Base-by-base conservation (phyloP, 768 basidiomycete species). In the Lentinus tigrinus region DNA sequence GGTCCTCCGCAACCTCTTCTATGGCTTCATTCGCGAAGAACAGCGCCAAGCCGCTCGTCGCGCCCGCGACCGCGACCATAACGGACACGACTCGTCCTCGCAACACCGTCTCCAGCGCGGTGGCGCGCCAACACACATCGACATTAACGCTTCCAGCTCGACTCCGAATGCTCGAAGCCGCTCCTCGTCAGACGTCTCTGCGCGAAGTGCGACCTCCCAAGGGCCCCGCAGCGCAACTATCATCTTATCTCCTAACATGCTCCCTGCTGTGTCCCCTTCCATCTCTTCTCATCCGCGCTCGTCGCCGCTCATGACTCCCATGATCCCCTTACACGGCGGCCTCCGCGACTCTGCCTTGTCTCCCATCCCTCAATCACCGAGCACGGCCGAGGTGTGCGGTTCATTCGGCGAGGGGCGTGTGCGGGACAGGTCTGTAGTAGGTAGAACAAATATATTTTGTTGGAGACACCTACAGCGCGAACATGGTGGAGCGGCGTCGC, bases 1-100 rank as follows among this genome's bases (percentile, higher is more conserved):
- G 92, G 84, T 93, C 1, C 72, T 96, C 21, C 81, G 88, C 27
- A 96, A 95, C 69, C 73, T 97, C 14, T 97, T 96, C 72, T 69
- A 84, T 31, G 85, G 83, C 3, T 93, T 94, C 67, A 80, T 93
- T 50, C 78, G 78, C 11, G 91, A 91, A 66, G 84, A 91, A 62
- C 79, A 85, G 57, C 78, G 77, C 24, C 57, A 65, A 42, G 42
- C 68, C 40, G 34, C 73, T 48, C 62, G 68, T 16, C 68, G 66
- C 34, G 44, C 61, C 9, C 63, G 67, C 9, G 65, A 67, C 2
- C 54, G 50, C 16, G 47, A 38, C 26, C n/a, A 42, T 3, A 63
- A 63, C 52, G 67, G 70, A 14, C 43, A 31, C 31, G 31, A 31
- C 31, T 31, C 3, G 3, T 31, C 52, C n/a, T 43, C 36, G 7